phyloP scores from a whole-genome alignment of 192 early-diverging fungal species.

The Geranomyces variabilis region DNA sequence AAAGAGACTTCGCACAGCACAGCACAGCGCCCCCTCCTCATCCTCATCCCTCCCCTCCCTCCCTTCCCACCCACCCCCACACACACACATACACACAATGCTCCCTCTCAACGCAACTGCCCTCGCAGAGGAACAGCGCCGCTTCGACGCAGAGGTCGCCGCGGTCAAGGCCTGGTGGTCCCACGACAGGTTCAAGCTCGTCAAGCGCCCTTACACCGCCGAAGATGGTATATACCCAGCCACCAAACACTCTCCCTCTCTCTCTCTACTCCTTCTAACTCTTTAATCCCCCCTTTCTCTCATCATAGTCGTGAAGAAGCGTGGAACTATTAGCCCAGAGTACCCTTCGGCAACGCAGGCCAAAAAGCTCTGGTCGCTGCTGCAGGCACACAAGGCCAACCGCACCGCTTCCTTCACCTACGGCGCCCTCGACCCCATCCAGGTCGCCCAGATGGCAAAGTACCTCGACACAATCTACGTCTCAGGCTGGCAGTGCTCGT shows the following conservation, averaged over 20 bases:
- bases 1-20: too few relatives aligned
- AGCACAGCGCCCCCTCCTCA: too few relatives aligned
- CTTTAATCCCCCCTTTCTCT: background rate
- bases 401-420: constrained; percentile 90
- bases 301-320: constrained; percentile 77
- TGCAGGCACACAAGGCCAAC: constrained; percentile 76
- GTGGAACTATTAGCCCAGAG: constrained; percentile 72
- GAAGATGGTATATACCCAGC: constrained; percentile 44
- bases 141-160: constrained; percentile 78
- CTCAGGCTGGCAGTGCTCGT: constrained; percentile 97
- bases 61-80: background rate
- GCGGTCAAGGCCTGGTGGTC: constrained; percentile 90
- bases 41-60: constrained; percentile 8
- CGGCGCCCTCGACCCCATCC: constrained; percentile 92
- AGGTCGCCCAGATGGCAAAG: constrained; percentile 95
- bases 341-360: constrained; percentile 87
- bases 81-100: background rate
- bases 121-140: constrained; percentile 54
- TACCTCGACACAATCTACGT: constrained; percentile 97
- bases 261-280: background rate
- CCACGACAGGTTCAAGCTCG: constrained; percentile 76
- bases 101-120: background rate
- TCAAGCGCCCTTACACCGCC: constrained; percentile 80
- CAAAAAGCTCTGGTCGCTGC: constrained; percentile 88
- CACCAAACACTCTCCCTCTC: background rate